phyloP scores from a whole-genome alignment of 2,329 filamentous ascomycete genomes.

The Bipolaris sorokiniana region DNA sequence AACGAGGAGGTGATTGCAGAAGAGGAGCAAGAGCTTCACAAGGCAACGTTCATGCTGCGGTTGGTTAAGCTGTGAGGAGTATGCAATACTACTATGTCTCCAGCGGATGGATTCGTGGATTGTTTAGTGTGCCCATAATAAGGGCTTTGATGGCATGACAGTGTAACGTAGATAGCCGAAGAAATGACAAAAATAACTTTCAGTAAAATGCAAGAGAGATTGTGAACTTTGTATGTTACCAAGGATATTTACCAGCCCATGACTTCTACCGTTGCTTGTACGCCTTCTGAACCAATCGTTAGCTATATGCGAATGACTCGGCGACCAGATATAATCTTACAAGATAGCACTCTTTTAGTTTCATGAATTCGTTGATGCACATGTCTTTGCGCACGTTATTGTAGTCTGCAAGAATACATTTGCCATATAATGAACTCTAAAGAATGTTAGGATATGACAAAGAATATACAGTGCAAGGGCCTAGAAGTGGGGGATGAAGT shows the following conservation, averaged over 20 bases:
- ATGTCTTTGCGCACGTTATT: constrained; percentile 90
- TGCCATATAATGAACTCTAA: constrained; percentile 84
- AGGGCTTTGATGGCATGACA: not conserved
- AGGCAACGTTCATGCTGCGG: constrained; percentile 78
- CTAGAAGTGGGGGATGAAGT: constrained; percentile 4
- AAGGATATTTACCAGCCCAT: not conserved
- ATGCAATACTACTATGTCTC: not conserved
- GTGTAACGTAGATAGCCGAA: constrained; percentile 19
- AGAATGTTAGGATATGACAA: not conserved
- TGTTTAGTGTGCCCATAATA: not conserved
- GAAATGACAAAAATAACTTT: constrained; percentile 16
- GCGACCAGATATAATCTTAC: constrained; percentile 57
- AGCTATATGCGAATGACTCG: not conserved
- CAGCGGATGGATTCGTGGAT: not conserved
- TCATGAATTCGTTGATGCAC: constrained; percentile 83
- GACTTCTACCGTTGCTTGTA: constrained; percentile 40
- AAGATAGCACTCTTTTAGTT: constrained; percentile 84
- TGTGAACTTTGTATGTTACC: not conserved
- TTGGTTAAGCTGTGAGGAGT: constrained; percentile 69
- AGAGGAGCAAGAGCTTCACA: constrained; percentile 85
- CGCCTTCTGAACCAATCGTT: constrained; percentile 24
- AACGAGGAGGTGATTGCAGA: constrained; percentile 70
- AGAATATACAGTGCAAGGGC: not conserved
- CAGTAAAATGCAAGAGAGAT: not conserved
- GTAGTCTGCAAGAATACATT: constrained; percentile 89